Evolutionary conservation across 1,139 yeast species (phyloP).

Genomic region (Saccharomyces hybrid): DNA sequence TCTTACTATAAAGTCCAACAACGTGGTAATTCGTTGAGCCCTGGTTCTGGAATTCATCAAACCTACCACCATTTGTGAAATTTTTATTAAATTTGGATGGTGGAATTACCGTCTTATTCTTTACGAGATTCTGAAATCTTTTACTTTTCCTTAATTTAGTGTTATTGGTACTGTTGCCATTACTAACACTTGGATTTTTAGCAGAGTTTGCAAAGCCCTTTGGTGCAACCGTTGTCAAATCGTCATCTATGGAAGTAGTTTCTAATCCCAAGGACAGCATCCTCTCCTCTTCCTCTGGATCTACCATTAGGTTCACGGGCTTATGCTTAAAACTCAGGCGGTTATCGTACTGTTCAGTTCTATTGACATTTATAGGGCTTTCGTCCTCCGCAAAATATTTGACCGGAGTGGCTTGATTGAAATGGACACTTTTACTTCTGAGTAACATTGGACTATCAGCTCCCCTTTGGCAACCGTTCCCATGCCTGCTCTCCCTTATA

Average conservation of each 20-base stretch:
- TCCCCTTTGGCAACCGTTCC: constrained; percentile 1
- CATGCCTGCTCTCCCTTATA: constrained; percentile 2
- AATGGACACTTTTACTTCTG: constrained; percentile 30
- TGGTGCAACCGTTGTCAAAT: constrained; percentile 1
- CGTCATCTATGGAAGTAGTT: constrained; percentile 3
- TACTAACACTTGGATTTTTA: background rate
- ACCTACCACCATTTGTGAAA: background rate
- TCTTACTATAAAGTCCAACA: constrained; percentile 23
- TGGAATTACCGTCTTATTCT: background rate
- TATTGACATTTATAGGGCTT: constrained; percentile 26
- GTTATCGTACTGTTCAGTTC: constrained; percentile 16
- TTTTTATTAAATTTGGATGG: background rate
- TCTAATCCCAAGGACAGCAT: constrained; percentile 7
- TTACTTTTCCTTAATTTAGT: constrained; percentile 15
- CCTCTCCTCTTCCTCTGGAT: constrained; percentile 9
- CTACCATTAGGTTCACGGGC: constrained; percentile 11
- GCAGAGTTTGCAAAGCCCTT: background rate
- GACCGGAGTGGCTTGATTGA: constrained; percentile 27
- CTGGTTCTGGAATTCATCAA: background rate
- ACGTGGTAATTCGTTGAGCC: constrained; percentile 9
- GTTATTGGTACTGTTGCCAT: background rate
- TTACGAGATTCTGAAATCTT: constrained; percentile 11
- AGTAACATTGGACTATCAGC: constrained; percentile 8
- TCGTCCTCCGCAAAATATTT: constrained; percentile 28
- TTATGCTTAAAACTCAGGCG: constrained; percentile 15